Evolutionary conservation across 345 rosid genomes (phyloP), one percentile per base, ranked within the genome.

Genomic region (Microcos paniculata): DNA sequence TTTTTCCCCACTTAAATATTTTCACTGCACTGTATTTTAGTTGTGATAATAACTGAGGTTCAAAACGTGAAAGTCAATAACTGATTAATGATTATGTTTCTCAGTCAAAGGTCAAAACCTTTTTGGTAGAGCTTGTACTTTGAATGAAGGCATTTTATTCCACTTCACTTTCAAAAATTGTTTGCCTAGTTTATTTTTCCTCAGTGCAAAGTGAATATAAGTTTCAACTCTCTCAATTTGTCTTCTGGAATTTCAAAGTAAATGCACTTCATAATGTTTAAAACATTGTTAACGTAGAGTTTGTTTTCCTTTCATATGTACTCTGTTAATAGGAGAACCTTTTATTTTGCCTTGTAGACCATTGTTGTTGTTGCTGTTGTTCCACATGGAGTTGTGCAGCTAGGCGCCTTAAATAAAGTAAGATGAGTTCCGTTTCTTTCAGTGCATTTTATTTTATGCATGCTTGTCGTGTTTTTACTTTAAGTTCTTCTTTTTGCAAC

Each of bases 331-430:
- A 40, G 43, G 18, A 56, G 18, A 49, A 51, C 55, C 2, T 72
- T 82, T 26, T n/a, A 64, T 49, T 64, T 81, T 69, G 13, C 57
- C 73, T 43, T 73, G 76, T 85, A 92, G 98, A 90, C 97, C 74
- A 83, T 91, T 80, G 87, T 83, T 74, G 90, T 90, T 59, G 86
- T 90, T 48, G 89, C 97, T 80, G 91, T 90, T 77, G 88, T 85
- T 81, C 89, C 95, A 12, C 83, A 82, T 83, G 98, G 97, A 82
- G 97, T 94, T 77, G 85, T 92, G 67, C 98, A 94, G 84, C 92
- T 94, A 78, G 98, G 97, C 77, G 92, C 97, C 64, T 82, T 87
- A 67, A 79, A 72, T 76, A 83, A 89, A 78, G 98, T 94, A 88
- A 87, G 97, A 73, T 30, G 46, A 76, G 43, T 76, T 82, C 68